These are phyloP conservation scores for Fragilaria radians DNA, from an alignment of 108 stramenopile genomes.

Conservation along the genomic window DNA sequence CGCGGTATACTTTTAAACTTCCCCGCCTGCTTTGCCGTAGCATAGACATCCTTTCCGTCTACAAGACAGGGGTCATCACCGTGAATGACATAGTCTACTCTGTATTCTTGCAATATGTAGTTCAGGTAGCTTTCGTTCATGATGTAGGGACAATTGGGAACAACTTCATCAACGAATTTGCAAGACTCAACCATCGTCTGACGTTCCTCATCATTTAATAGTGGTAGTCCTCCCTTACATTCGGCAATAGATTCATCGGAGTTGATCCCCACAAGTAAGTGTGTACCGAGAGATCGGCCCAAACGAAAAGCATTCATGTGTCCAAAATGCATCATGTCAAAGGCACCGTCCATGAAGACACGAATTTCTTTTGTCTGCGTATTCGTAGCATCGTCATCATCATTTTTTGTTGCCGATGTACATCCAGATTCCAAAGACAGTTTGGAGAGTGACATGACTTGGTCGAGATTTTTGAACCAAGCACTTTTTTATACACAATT, in stretches of 20 bases:
- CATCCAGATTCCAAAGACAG: too few relatives aligned
- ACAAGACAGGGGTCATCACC: conserved; percentile 99
- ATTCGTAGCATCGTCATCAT: too few relatives aligned
- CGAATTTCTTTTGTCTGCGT: conserved; percentile 66
- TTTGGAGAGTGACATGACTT: too few relatives aligned
- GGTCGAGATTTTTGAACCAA: too few relatives aligned
- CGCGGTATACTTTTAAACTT: conserved; percentile 87
- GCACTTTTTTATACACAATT: too few relatives aligned
- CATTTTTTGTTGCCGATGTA: too few relatives aligned
- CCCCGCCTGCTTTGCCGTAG: conserved; percentile 68
- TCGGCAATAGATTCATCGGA: conserved; percentile 88
- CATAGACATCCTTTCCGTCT: conserved; percentile 89
- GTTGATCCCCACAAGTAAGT: conserved; percentile 96
- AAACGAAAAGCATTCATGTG: conserved; percentile 99
- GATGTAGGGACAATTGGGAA: conserved; percentile 93
- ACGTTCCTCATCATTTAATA: conserved; percentile 94
- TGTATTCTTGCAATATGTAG: conserved; percentile 79
- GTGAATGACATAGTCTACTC: conserved; percentile 94
- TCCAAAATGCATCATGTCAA: conserved; percentile 97
- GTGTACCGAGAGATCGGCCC: conserved; percentile 88
- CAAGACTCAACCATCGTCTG: conserved; percentile 89
- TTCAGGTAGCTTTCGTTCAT: conserved; percentile 94
- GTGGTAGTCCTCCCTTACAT: conserved; percentile 91
- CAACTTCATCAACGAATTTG: conserved; percentile 98
- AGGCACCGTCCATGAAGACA: conserved; percentile 98